phyloP scores from a whole-genome alignment of 148 eudicot species.

The Pharnaceum exiguum region DNA sequence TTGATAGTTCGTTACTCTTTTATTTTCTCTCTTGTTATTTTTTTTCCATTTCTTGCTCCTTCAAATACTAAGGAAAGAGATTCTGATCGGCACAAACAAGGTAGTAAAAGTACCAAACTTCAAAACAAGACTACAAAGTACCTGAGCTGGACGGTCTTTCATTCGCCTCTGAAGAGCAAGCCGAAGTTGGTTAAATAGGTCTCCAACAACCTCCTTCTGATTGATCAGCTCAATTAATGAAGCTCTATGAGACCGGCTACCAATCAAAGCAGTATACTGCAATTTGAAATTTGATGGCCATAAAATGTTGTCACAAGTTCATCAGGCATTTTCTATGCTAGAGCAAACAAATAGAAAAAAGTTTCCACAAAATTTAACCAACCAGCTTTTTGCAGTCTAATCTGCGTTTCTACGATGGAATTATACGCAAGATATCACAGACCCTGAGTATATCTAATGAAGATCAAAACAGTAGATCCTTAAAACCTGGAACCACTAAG shows the following conservation, averaged over 20 bases:
- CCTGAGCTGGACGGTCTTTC: conserved; percentile 91
- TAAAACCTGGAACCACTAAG: no score
- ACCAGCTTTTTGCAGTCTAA: no score
- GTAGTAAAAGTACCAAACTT: not conserved
- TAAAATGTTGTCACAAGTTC: not conserved
- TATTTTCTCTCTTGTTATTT: no score
- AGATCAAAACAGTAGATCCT: no score
- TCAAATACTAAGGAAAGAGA: no score
- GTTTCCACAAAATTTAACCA: no score
- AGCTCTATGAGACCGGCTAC: conserved; percentile 61
- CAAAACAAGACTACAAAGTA: conserved; percentile 17
- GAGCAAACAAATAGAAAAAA: not conserved
- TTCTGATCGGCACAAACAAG: not conserved
- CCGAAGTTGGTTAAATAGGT: conserved; percentile 95
- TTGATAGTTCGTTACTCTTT: no score
- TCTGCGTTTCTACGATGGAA: no score
- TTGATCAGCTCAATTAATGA: conserved; percentile 76
- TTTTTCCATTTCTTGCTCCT: no score
- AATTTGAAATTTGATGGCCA: conserved; percentile 12
- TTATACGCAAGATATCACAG: no score
- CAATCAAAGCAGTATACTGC: conserved; percentile 82
- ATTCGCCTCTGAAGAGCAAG: conserved; percentile 88
- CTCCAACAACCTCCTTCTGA: conserved; percentile 95
- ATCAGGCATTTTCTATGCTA: not conserved
- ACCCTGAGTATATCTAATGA: no score